Evolutionary conservation across 139 green algal species (phyloP), one percentile per base, ranked within the genome.

Genomic region (Desmodesmus armatus): DNA sequence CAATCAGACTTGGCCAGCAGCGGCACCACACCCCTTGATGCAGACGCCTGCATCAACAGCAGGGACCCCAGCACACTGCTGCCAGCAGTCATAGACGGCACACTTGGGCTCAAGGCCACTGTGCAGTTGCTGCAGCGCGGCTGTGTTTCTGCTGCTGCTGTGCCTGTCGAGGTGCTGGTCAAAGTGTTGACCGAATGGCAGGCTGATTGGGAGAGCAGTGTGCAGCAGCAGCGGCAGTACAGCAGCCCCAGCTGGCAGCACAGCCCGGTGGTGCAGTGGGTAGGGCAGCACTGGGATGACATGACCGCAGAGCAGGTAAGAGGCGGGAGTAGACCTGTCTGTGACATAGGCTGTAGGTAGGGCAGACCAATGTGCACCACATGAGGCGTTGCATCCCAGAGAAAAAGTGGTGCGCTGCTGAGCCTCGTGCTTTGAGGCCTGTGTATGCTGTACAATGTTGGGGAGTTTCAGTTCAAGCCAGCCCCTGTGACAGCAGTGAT

Each of bases 241-340:
- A 13, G 11, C 0, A 60, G 5, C 1, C 23, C 25, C 7, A 70
- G 29, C 43, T 63, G 43, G 71, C 29, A 40, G 9, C n/a, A 53
- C 44, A 79, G 17, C n/a, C 35, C 43, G 7, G 71, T 43, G 11
- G 27, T 31, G 13, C 19, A 82, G 6, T 69, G 75, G 75, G 75
- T 82, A 3, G 27, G 5, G 33, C 3, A 41, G 3, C 39, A 79
- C 41, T 79, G 71, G 71, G 43, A 58, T n/a, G 5, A 5, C n/a
- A 17, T 79, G n/a, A 79, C 71, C 5, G 7, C n/a, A 40, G 71
- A 65, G 51, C 55, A 82, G 75, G 53, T 82, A 41, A 2, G 53
- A 15, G 62, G 17, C 6, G 62, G 29, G 11, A 72, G 11, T 41
- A 11, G 15, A 72, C 17, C 9, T 41, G 11, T 72, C 11, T 15